A percentile compares a stretch with the other conserved stretches of the same genome.
These are phyloP conservation scores for Paraphaeosphaeria sporulosa DNA, from an alignment of 2,329 filamentous ascomycete species.

Conservation along the genomic window DNA sequence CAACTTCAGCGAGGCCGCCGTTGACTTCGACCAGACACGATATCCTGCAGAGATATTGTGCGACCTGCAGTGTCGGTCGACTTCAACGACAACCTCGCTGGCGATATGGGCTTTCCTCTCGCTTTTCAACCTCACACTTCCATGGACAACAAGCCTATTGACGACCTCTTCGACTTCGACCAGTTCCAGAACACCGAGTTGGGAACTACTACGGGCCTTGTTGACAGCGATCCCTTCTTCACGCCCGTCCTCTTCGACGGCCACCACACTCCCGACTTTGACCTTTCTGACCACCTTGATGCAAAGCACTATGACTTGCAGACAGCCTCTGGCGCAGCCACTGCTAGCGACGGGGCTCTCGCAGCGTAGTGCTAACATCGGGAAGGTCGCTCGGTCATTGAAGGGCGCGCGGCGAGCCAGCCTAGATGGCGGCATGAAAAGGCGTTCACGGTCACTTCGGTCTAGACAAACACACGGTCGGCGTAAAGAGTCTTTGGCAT, in stretches of 20 bases:
- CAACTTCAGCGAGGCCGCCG: constrained; percentile 50
- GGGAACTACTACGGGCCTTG: constrained; percentile 40
- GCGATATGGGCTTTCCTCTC: constrained; percentile 47
- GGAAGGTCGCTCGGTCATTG: constrained; percentile 33
- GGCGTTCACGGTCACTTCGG: constrained; percentile 38
- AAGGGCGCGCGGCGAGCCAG: constrained; percentile 31
- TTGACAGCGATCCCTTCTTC: constrained; percentile 47
- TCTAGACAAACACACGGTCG: constrained; percentile 29
- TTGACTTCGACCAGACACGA: constrained; percentile 94
- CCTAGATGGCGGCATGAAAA: constrained; percentile 32
- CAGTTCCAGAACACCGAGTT: constrained; percentile 40
- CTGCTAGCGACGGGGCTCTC: constrained; percentile 58
- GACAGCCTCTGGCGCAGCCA: constrained; percentile 57
- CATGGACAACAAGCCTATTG: constrained; percentile 49
- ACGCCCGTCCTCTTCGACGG: constrained; percentile 40
- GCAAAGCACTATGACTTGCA: constrained; percentile 53
- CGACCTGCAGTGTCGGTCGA: constrained; percentile 99
- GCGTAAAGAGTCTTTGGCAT: constrained; percentile 34
- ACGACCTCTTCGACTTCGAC: constrained; percentile 51
- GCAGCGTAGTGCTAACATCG: constrained; percentile 50
- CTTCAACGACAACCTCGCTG: constrained; percentile 41
- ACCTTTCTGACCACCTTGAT: constrained; percentile 49
- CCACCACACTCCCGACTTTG: constrained; percentile 25
- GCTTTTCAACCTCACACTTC: constrained; percentile 46
- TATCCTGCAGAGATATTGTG: constrained; percentile 99